Evolutionary conservation across 2,329 filamentous ascomycete genomes (phyloP).

Genomic region (Chrysoporthe cubensis): DNA sequence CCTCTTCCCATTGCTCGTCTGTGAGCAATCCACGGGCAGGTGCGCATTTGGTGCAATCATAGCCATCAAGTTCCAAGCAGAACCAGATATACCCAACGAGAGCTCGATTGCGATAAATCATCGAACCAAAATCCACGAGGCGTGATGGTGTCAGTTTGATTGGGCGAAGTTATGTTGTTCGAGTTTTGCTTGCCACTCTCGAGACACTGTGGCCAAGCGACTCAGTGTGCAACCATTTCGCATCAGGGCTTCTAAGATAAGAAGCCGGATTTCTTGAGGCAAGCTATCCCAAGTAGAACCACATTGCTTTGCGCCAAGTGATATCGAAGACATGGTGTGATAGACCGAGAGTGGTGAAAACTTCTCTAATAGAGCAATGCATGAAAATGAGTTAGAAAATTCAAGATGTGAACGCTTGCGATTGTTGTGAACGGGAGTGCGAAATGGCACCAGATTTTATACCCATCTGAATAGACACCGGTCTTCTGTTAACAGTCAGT

Average conservation of each 20-base stretch:
- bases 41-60: slow-evolving; percentile 35
- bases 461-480: too few relatives aligned
- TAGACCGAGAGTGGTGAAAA: slow-evolving; percentile 17
- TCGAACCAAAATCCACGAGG: slow-evolving; percentile 35
- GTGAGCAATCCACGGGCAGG: not conserved
- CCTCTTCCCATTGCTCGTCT: slow-evolving; percentile 11
- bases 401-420: slow-evolving; percentile 6
- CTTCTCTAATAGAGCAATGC: slow-evolving; percentile 22
- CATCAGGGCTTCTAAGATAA: slow-evolving; percentile 33
- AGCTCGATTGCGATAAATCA: slow-evolving; percentile 36
- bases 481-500: too few relatives aligned
- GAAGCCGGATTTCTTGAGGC: slow-evolving; percentile 33
- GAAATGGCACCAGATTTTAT: not conserved
- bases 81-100: slow-evolving; percentile 38
- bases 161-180: slow-evolving; percentile 38
- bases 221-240: slow-evolving; percentile 33
- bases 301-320: slow-evolving; percentile 25
- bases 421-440: slow-evolving; percentile 7
- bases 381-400: slow-evolving; percentile 18
- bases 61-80: slow-evolving; percentile 38
- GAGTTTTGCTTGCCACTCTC: slow-evolving; percentile 38
- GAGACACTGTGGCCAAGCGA: slow-evolving; percentile 37
- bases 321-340: slow-evolving; percentile 28
- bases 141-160: slow-evolving; percentile 38
- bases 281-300: slow-evolving; percentile 30